Base-by-base conservation (phyloP, 2,329 filamentous ascomycete genomes). In the Xylariaceae sp. region DNA sequence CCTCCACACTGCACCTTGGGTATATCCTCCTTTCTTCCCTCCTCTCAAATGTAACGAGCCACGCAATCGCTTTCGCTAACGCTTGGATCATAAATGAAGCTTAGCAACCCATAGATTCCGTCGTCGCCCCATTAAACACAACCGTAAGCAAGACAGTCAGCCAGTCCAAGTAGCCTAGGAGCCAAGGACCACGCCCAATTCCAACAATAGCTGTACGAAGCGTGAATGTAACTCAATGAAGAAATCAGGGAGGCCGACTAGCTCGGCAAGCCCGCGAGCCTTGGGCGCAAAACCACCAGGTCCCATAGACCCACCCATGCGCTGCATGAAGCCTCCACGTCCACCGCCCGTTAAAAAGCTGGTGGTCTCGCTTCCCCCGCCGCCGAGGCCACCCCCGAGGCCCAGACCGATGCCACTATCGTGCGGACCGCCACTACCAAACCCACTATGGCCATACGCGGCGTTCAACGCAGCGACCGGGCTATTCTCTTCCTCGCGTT, bases 161-260 rank as follows among this genome's bases (percentile, higher is more conserved):
- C 23, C 23, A 26, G 23, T 26, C 21, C n/a, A 47, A 41, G 37
- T 47, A 53, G 32, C 20, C 67, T 56, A 84, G 9, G 80, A 78
- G 58, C 77, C 82, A 43, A 85, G 68, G 20, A 79, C 78, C 12
- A 84, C 79, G 16, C 81, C 80, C 23, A 86, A 75, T 69, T 88
- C 83, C 16, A 86, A 76, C 50, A 89, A 73, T 41, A 89, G 74
- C 66, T 81, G 79, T 21, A 89, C 86, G 66, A 89, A 89, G 60
- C 80, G 79, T 40, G 79, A 75, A 69, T 89, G 86, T 57, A 89
- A 73, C 73, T 88, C 82, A 53, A 89, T 82, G 63, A 89, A 89
- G 65, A 89, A 86, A 67, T 89, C 86, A 3, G 86, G 85, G 63
- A 84, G 75, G 19, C 86, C 86, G 23, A 88, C 83, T 41, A 89